phyloP scores from a whole-genome alignment of 1,284 basidiomycete genomes.

The Pascua guehoae region DNA sequence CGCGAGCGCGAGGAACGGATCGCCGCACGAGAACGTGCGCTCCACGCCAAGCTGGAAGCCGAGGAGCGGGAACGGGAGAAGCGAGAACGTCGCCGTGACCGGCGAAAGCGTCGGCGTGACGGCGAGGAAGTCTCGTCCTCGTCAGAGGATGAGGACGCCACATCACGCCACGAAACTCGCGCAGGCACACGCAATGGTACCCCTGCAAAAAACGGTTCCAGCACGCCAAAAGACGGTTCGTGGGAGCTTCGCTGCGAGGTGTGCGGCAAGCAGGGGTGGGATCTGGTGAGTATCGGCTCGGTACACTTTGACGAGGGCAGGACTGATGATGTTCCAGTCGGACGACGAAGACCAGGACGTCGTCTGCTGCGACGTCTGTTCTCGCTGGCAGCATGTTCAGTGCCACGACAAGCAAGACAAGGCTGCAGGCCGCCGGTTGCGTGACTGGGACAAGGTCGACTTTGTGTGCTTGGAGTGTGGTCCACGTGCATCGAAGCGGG shows the following conservation, averaged over 20 bases:
- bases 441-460: slow-evolving; percentile 49
- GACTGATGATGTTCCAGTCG: background rate
- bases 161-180: background rate
- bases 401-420: slow-evolving; percentile 45
- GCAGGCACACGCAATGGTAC: background rate
- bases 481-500: slow-evolving; percentile 15
- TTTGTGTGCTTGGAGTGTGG: slow-evolving; percentile 45
- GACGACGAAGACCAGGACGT: slow-evolving; percentile 47
- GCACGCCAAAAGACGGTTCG: background rate
- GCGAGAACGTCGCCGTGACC: slow-evolving; percentile 38
- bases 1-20: slow-evolving; percentile 48
- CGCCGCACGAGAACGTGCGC: slow-evolving; percentile 50
- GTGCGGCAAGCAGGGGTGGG: slow-evolving; percentile 51
- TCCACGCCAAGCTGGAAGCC: slow-evolving; percentile 37
- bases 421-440: slow-evolving; percentile 26
- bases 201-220: background rate
- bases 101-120: slow-evolving; percentile 36
- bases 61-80: slow-evolving; percentile 33
- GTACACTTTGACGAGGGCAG: background rate
- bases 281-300: slow-evolving; percentile 39
- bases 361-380: slow-evolving; percentile 55
- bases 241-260: slow-evolving; percentile 56
- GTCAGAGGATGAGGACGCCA: slow-evolving; percentile 13
- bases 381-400: slow-evolving; percentile 51
- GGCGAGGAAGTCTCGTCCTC: slow-evolving; percentile 23